These are phyloP conservation scores for Aureobasidium uvarum DNA, from an alignment of 2,329 filamentous ascomycete species.

Conservation along the genomic window DNA sequence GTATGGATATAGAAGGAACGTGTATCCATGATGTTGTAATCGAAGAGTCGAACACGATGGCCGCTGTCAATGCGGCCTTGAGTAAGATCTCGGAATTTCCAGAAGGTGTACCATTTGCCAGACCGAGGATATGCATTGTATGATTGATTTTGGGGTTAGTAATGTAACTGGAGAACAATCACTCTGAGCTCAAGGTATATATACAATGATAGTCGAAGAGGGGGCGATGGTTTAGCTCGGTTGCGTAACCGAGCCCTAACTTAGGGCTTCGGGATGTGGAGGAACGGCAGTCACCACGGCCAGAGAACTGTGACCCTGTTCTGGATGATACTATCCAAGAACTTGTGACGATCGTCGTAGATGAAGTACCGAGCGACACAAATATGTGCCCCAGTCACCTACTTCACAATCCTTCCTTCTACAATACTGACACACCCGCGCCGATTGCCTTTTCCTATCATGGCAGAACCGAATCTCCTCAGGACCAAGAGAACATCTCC, in stretches of 20 bases:
- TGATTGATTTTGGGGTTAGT: not conserved
- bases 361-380: not conserved
- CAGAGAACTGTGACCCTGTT: not conserved
- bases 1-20: constrained; percentile 27
- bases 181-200: not conserved
- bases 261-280: constrained; percentile 21
- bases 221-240: not conserved
- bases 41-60: constrained; percentile 13
- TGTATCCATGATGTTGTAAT: constrained; percentile 29
- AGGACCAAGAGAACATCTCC: constrained; percentile 45
- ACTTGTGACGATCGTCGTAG: not conserved
- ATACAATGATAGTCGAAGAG: not conserved
- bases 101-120: constrained; percentile 24
- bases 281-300: not conserved
- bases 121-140: constrained; percentile 28
- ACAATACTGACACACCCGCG: constrained; percentile 40
- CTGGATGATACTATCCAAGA: not conserved
- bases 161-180: not conserved
- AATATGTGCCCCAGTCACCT: constrained; percentile 36
- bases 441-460: constrained; percentile 53
- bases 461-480: constrained; percentile 42
- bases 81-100: constrained; percentile 28
- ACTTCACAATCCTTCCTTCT: constrained; percentile 43
- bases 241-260: not conserved
- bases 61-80: constrained; percentile 26